A percentile compares a stretch with the other conserved stretches of the same genome.
Evolutionary conservation across 225 moss, liverwort and hornwort genomes (phyloP).

Genomic region (Sphagnum contortum): DNA sequence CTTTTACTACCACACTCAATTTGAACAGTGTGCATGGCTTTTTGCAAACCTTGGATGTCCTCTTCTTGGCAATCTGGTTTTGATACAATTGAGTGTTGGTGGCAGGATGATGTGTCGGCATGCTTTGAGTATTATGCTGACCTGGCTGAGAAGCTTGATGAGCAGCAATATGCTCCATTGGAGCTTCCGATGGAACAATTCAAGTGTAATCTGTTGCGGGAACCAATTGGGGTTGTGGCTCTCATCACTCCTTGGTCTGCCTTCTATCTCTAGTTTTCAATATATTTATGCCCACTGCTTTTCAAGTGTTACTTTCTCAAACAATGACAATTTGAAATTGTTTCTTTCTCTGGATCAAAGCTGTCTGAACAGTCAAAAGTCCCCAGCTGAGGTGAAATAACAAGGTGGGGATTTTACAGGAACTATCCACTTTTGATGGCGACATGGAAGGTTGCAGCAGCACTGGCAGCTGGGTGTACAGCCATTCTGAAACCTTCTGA

Average conservation of each 20-base stretch:
- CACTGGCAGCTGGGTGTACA: constrained; percentile 97
- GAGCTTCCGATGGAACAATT: constrained; percentile 95
- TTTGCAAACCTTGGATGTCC: not conserved
- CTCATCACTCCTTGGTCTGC: constrained; percentile 90
- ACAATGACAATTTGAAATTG: too few relatives aligned
- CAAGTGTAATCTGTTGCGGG: constrained; percentile 63
- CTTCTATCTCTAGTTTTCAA: not conserved
- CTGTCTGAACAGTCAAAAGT: too few relatives aligned
- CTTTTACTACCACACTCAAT: too few relatives aligned
- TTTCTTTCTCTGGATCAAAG: too few relatives aligned
- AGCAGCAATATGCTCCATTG: constrained; percentile 54
- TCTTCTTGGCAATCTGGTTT: not conserved
- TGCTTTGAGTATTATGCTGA: constrained; percentile 98
- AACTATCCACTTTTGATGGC: constrained; percentile 97
- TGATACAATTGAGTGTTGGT: constrained; percentile 4
- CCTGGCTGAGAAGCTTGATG: constrained; percentile 87
- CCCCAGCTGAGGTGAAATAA: too few relatives aligned
- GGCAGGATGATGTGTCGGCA: constrained; percentile 91
- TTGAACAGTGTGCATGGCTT: too few relatives aligned
- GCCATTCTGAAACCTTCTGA: constrained; percentile 91
- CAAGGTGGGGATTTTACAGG: constrained; percentile 25
- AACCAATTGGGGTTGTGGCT: constrained; percentile 78
- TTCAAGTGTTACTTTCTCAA: too few relatives aligned
- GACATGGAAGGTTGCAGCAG: constrained; percentile 97
- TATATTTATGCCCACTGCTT: too few relatives aligned